These are phyloP conservation scores for Wickerhamomyces xylosicus DNA, from an alignment of 805 yeast genomes.

Conservation along the genomic window DNA sequence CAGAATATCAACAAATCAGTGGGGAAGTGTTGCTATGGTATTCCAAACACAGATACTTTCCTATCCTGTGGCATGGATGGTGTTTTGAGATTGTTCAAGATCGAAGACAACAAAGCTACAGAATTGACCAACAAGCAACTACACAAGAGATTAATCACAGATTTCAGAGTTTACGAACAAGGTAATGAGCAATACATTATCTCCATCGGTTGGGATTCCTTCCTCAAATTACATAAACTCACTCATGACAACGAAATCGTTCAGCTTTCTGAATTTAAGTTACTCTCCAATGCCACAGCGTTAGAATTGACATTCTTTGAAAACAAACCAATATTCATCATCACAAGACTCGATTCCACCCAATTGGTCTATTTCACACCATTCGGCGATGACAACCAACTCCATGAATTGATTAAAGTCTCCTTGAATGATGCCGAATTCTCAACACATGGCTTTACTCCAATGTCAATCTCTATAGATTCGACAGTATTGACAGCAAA, in stretches of 20 bases:
- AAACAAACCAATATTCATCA: slow-evolving; percentile 29
- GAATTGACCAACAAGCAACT: slow-evolving; percentile 17
- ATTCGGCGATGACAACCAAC: background rate
- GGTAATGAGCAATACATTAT: slow-evolving; percentile 27
- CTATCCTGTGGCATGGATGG: slow-evolving; percentile 48
- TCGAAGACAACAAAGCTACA: slow-evolving; percentile 6
- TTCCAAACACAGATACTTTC: slow-evolving; percentile 18
- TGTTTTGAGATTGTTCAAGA: slow-evolving; percentile 19
- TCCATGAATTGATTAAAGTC: slow-evolving; percentile 32
- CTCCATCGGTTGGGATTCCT: slow-evolving; percentile 53
- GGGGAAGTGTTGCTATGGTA: slow-evolving; percentile 24
- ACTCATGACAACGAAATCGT: slow-evolving; percentile 8
- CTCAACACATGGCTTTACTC: slow-evolving; percentile 51
- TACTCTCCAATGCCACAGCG: slow-evolving; percentile 44
- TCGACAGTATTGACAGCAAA: slow-evolving; percentile 2
- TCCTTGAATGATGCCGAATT: slow-evolving; percentile 71
- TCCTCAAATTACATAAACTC: slow-evolving; percentile 27
- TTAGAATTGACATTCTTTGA: slow-evolving; percentile 26
- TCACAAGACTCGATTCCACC: slow-evolving; percentile 53
- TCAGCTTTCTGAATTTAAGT: slow-evolving; percentile 21
- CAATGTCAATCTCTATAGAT: slow-evolving; percentile 31
- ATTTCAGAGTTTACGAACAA: slow-evolving; percentile 17
- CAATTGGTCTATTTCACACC: slow-evolving; percentile 34
- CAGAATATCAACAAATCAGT: slow-evolving; percentile 17
- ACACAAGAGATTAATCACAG: slow-evolving; percentile 29